Conservation (phyloP, 495 filamentous ascomycete genomes). For the Umbilicaria muhlenbergii region DNA sequence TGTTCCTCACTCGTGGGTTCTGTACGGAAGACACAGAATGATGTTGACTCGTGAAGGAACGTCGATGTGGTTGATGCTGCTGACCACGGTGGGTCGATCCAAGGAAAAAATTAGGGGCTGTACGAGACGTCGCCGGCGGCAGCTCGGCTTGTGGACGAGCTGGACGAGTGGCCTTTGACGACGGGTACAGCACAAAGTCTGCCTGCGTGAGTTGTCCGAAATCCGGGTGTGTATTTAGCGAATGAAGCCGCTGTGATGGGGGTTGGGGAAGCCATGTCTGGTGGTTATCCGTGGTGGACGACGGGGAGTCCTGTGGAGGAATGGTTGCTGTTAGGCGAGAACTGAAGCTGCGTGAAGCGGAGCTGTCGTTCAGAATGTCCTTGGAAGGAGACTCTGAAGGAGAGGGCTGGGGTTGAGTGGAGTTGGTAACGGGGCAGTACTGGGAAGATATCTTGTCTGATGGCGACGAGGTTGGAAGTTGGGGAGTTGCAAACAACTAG, state of each 20-base stretch:
- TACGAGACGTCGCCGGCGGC: slow-evolving; percentile 14
- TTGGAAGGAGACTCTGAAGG: slow-evolving; percentile 13
- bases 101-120: slow-evolving; percentile 8
- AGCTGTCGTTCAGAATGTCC: slow-evolving; percentile 12
- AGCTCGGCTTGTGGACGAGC: slow-evolving; percentile 7
- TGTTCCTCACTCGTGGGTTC: slow-evolving; percentile 14
- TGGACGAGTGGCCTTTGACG: slow-evolving; percentile 2
- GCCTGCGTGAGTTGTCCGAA: slow-evolving; percentile 2
- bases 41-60: slow-evolving; percentile 11
- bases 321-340: slow-evolving; percentile 15
- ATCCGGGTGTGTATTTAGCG: slow-evolving; percentile 5
- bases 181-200: slow-evolving; percentile 14
- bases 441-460: slow-evolving; percentile 8
- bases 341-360: slow-evolving; percentile 11
- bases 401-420: slow-evolving; percentile 7
- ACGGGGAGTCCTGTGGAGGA: slow-evolving; percentile 7
- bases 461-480: background rate
- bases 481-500: slow-evolving; percentile 2
- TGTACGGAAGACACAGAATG: slow-evolving; percentile 12
- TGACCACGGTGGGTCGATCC: slow-evolving; percentile 8
- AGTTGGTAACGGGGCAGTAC: background rate
- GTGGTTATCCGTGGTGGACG: slow-evolving; percentile 15
- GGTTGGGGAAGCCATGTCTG: slow-evolving; percentile 15
- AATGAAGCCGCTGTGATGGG: slow-evolving; percentile 13
- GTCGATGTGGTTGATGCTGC: slow-evolving; percentile 8